Evolutionary conservation across 768 basidiomycete genomes (phyloP).

Genomic region (Auricularia cornea): DNA sequence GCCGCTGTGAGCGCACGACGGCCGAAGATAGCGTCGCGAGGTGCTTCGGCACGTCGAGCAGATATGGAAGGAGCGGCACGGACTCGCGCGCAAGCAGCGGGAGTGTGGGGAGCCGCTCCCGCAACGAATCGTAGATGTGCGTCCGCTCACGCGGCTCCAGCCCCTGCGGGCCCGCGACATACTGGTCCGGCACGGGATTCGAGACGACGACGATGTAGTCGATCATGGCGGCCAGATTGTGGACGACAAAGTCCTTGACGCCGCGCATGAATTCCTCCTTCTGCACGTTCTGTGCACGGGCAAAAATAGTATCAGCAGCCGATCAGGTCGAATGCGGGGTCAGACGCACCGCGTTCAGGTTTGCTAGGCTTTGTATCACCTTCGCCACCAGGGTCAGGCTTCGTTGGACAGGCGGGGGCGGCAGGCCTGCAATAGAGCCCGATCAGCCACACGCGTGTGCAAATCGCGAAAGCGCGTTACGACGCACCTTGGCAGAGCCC

Average conservation of each 20-base stretch:
- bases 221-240: slow-evolving; percentile 59
- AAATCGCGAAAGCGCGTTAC: no score
- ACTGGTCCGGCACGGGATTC: slow-evolving; percentile 6
- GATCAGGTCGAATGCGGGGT: neutral
- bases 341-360: slow-evolving; percentile 58
- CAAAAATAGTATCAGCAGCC: neutral
- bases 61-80: slow-evolving; percentile 61
- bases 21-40: slow-evolving; percentile 69
- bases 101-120: slow-evolving; percentile 48
- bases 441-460: neutral
- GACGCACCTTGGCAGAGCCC: slow-evolving; percentile 61
- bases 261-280: slow-evolving; percentile 80
- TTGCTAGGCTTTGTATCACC: slow-evolving; percentile 83
- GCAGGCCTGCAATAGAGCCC: slow-evolving; percentile 42
- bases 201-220: slow-evolving; percentile 45
- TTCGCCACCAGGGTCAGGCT: slow-evolving; percentile 81
- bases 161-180: slow-evolving; percentile 13
- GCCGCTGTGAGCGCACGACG: slow-evolving; percentile 39
- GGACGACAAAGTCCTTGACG: slow-evolving; percentile 62
- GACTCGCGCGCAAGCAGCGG: slow-evolving; percentile 57
- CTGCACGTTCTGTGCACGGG: slow-evolving; percentile 41
- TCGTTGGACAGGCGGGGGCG: slow-evolving; percentile 57
- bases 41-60: slow-evolving; percentile 71
- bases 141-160: slow-evolving; percentile 37
- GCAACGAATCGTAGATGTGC: slow-evolving; percentile 46